Evolutionary conservation across 2,329 filamentous ascomycete species (phyloP), one percentile per base, ranked within the genome.

Genomic region (Xylariaceae sp.): DNA sequence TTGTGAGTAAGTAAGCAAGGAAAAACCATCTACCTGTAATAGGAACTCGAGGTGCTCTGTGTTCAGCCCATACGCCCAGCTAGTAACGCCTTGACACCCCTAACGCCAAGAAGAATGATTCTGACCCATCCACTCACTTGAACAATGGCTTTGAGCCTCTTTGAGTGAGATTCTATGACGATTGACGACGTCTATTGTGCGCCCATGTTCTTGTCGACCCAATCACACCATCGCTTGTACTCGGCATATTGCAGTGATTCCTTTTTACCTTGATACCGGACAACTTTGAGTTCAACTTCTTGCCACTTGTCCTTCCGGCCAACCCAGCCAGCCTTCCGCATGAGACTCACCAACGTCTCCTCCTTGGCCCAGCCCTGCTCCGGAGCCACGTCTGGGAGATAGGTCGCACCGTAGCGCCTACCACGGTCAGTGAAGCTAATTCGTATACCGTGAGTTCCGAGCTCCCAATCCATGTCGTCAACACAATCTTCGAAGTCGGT

Each of bases 331-430:
- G 92, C 92, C 80, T 99, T 99, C 61, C 90, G 82, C 88, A 97
- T 94, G 71, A 97, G 76, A 74, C 90, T 95, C 56, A 92, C 82
- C 2, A 99, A 74, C 0, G 93, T 90, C 80, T 97, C 90, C 72
- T 97, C 92, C 74, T 94, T 92, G 9, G 83, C 90, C 94, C 94
- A 99, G 13, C 90, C 92, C 73, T 97, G 94, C 78, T 99, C 94
- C 1, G 83, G 78, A 8, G 93, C 89, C 4, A 99, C 92, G 71
- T 97, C 90, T 0, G 94, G 94, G 11, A 99, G 81, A 70, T 97
- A 99, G 0, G 94, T 97, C 0, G 91, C 84, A 13, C 92, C 90
- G 71, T 90, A 91, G 51, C 88, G 84, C 53, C 86, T 82, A 13
- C 86, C 86, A 65, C 86, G 82, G 67, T 90, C 80, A n/a, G 80